phyloP scores from a whole-genome alignment of 306 rosid genomes.

The Rosa rugosa region DNA sequence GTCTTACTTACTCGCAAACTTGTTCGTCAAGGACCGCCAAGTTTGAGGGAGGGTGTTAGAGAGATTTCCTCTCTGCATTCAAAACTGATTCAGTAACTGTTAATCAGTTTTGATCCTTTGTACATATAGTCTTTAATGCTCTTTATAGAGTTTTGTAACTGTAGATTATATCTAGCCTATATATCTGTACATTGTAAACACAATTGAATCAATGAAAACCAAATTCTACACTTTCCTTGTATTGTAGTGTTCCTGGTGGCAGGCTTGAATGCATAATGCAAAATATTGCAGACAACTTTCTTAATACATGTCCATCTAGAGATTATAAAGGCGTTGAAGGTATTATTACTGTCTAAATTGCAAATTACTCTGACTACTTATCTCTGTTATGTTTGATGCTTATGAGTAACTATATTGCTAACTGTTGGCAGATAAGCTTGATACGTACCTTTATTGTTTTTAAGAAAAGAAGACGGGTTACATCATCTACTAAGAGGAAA shows the following conservation, averaged over 20 bases:
- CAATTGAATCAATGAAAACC: no score
- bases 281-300: constrained; percentile 88
- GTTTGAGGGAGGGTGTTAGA: no score
- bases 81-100: no score
- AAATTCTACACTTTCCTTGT: constrained; percentile 8
- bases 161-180: no score
- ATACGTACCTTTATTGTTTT: constrained; percentile 79
- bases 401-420: constrained; percentile 18
- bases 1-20: no score
- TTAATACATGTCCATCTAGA: constrained; percentile 57
- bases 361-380: constrained; percentile 20
- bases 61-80: no score
- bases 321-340: constrained; percentile 69
- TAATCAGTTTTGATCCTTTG: no score
- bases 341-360: constrained; percentile 25
- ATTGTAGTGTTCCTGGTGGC: constrained; percentile 73
- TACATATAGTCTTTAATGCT: no score
- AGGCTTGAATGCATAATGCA: constrained; percentile 98
- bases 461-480: constrained; percentile 86
- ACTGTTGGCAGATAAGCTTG: constrained; percentile 65
- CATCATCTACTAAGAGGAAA: constrained; percentile 90
- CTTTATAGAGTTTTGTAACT: no score
- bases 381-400: constrained; percentile 22
- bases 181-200: no score
- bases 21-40: no score